phyloP scores from a whole-genome alignment of 495 filamentous ascomycete species.

The Lophiotrema nucula region DNA sequence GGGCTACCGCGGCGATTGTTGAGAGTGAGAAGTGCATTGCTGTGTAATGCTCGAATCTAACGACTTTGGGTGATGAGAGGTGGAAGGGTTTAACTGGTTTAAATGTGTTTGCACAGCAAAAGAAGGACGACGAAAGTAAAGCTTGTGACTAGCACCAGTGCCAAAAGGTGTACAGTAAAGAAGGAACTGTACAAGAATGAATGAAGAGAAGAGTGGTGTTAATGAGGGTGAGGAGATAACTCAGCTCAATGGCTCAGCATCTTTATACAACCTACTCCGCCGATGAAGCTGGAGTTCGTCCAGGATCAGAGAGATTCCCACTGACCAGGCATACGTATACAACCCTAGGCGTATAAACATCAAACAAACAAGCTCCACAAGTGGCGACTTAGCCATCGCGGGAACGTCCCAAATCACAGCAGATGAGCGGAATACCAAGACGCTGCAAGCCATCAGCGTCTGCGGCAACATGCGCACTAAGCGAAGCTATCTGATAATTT shows the following conservation, averaged over 20 bases:
- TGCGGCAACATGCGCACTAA: background rate
- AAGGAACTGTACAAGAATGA: conserved; percentile 6
- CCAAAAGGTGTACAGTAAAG: background rate
- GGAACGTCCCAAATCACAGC: background rate
- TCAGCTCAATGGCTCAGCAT: background rate
- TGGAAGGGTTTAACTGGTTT: background rate
- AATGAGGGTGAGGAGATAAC: conserved; percentile 2
- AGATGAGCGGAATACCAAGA: background rate
- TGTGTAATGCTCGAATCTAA: no score
- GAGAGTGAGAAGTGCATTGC: conserved; percentile 15
- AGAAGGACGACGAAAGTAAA: conserved; percentile 1
- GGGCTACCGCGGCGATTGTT: conserved; percentile 4
- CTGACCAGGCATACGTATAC: conserved; percentile 10
- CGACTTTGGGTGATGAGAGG: background rate
- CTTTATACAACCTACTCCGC: background rate
- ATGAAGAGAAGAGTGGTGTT: background rate
- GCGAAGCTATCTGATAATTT: no score
- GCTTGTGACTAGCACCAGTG: conserved; percentile 8
- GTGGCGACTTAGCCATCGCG: background rate
- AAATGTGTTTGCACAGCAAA: conserved; percentile 12
- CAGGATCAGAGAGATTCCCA: background rate
- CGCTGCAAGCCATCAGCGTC: background rate
- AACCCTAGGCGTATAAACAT: conserved; percentile 3
- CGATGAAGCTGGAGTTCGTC: background rate
- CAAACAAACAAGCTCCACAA: conserved; percentile 7